Evolutionary conservation across 2,329 filamentous ascomycete species (phyloP), one percentile per base, ranked within the genome.

Genomic region (Arachnomyces sp.): DNA sequence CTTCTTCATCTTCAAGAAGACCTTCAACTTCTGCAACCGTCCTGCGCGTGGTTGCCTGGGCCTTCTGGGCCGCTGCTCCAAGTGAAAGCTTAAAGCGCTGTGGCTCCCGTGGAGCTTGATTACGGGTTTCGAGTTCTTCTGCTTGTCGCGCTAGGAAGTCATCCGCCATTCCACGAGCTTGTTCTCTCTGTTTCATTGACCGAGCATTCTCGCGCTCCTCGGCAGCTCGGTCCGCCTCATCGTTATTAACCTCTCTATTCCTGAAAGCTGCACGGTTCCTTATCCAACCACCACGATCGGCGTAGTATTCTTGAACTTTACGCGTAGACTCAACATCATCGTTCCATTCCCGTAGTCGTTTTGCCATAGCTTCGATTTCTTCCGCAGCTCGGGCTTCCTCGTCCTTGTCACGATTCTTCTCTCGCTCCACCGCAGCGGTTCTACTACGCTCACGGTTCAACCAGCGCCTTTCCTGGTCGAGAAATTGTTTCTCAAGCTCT

Each of bases 1-100:
- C 85, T 57, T 96, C 92, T 62, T 96, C 92, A 62, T 96, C 89
- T 66, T 96, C 92, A 49, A 98, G 72, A 1, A 98, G 72, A 25
- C 87, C 87, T 69, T 96, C 92, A 40, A 98, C 86, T 59, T 98
- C 92, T 42, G 88, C 88, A 46, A 94, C 82, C 0, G 87, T 94
- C 45, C 88, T 83, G 44, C 86, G 77, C 43, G 77, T 72, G 36
- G 71, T 70, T 13, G 68, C 66, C 40, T 73, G 74, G 12, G 73
- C 74, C 55, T 78, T 87, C 60, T 93, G 87, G 0, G 87, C 86
- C 0, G 89, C 86, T 1, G 87, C 87, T 39, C 89, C 89, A 17
- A 96, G 81, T 1, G 88, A 95, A 42, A 96, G 76, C 62, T 95
- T 96, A 75, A 96, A 93, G 16, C 82, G 82, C 55, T 86, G 81